These are phyloP conservation scores for Candida succiphila DNA, from an alignment of 805 yeast species.

Conservation along the genomic window DNA sequence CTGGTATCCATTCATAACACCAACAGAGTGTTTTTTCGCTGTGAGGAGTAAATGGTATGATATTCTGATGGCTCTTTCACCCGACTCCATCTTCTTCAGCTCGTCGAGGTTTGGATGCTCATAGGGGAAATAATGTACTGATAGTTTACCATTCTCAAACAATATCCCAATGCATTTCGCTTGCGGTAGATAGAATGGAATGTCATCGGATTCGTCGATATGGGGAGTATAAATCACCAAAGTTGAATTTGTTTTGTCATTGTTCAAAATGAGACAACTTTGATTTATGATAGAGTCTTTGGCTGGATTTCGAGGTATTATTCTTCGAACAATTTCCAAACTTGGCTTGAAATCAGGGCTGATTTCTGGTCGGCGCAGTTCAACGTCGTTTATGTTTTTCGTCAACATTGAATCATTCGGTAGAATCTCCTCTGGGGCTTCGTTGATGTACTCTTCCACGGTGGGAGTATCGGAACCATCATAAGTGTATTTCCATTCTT, in stretches of 20 bases:
- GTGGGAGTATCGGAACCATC: conserved; percentile 18
- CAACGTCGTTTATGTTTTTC: conserved; percentile 29
- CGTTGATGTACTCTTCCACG: conserved; percentile 15
- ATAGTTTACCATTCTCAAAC: conserved; percentile 34
- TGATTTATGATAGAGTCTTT: conserved; percentile 80
- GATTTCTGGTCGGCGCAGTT: conserved; percentile 26
- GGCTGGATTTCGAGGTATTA: conserved; percentile 86
- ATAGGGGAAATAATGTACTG: conserved; percentile 73
- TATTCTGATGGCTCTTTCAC: conserved; percentile 67
- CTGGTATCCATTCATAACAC: conserved; percentile 75
- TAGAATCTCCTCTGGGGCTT: conserved; percentile 24
- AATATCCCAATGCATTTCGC: conserved; percentile 72
- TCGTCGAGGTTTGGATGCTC: conserved; percentile 15
- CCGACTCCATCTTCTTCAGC: conserved; percentile 25
- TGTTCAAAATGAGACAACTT: conserved; percentile 52
- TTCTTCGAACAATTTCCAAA: conserved; percentile 61
- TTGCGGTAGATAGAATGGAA: conserved; percentile 86
- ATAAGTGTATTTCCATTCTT: conserved; percentile 34
- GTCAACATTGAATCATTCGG: conserved; percentile 10
- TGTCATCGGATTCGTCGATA: conserved; percentile 42
- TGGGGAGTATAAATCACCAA: conserved; percentile 76
- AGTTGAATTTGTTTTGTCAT: conserved; percentile 26
- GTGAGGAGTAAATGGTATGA: conserved; percentile 75
- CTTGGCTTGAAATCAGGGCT: conserved; percentile 22
- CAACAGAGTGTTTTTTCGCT: conserved; percentile 72